Conservation (phyloP, 164 flowering plant genomes). For the Chimonanthus praecox region DNA sequence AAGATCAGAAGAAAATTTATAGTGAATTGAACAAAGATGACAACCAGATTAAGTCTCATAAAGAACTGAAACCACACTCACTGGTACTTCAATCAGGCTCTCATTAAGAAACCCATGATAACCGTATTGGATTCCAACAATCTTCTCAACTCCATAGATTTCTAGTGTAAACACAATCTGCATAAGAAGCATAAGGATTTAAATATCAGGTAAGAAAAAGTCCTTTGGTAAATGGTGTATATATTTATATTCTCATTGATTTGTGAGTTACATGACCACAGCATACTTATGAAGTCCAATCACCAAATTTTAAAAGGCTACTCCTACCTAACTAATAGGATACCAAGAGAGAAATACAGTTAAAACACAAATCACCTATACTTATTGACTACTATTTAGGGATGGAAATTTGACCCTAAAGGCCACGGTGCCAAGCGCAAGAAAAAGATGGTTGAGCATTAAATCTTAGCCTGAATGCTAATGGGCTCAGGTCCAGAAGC, state of each 20-base stretch:
- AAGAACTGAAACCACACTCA: constrained; percentile 19
- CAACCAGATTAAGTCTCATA: neutral
- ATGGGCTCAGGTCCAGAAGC: too few species aligned
- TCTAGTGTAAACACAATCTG: constrained; percentile 97
- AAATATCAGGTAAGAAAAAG: too few species aligned
- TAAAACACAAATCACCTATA: too few species aligned
- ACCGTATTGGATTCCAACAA: constrained; percentile 84
- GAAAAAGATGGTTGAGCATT: too few species aligned
- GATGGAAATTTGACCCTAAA: too few species aligned
- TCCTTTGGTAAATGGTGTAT: neutral
- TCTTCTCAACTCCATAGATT: constrained; percentile 88
- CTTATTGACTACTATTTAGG: too few species aligned
- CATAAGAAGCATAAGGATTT: constrained; percentile 11
- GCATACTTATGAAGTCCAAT: neutral
- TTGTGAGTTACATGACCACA: neutral
- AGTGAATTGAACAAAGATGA: neutral
- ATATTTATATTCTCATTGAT: neutral
- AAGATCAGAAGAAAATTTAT: neutral
- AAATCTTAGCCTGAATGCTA: too few species aligned
- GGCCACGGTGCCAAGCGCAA: too few species aligned
- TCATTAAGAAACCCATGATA: constrained; percentile 79
- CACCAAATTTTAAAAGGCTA: neutral
- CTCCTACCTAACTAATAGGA: neutral
- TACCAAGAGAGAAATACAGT: neutral
- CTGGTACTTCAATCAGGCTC: constrained; percentile 53